Base-by-base conservation (phyloP, 2,329 filamentous ascomycete genomes). In the Phyllosticta citrichinensis region DNA sequence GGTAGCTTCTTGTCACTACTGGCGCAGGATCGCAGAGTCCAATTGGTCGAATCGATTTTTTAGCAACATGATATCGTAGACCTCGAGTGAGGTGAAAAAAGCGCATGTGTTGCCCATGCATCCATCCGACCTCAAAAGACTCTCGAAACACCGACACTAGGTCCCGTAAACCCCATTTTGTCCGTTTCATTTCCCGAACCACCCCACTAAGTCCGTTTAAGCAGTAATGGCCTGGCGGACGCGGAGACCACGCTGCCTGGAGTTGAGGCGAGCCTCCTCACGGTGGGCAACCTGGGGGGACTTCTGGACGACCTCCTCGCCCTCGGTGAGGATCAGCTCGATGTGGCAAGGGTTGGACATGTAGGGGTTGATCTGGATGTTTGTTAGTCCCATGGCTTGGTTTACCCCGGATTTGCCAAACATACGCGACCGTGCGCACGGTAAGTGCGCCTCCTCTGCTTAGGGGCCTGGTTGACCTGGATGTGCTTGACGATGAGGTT, bases 311-410 rank as follows among this genome's bases (percentile, higher is more conserved):
- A 88, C 86, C 86, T 99, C 95, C 76, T 95, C 89, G 74, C 84
- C 91, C 86, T 99, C 95, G 76, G 93, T 96, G 73, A 99, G 87
- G 86, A 99, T 99, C 74, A 99, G 84, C 85, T 99, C 95, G 80
- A 99, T 96, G 88, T 99, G 94, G 89, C 93, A 99, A 71, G 94
- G 94, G 87, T 96, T 96, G 71, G 92, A 97, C 95, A 99, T 97
- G 87, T 97, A 99, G 67, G 94, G 94, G 88, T 99, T 99, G 84
- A 99, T 99, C 92, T 97, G 65, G 64, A 56, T 56, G 62, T 56
- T 40, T 17, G 55, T 65, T 52, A 57, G 24, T 52, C 6, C 22
- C 51, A 3, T 27, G 12, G 8, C 10, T 4, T 33, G 9, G 10
- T 11, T 3, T 35, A 12, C 14, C 40, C 10, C 30, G 52, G 64